Base-by-base conservation (phyloP, 129 eudicot genomes). In the Chrysanthemum seticuspe region DNA sequence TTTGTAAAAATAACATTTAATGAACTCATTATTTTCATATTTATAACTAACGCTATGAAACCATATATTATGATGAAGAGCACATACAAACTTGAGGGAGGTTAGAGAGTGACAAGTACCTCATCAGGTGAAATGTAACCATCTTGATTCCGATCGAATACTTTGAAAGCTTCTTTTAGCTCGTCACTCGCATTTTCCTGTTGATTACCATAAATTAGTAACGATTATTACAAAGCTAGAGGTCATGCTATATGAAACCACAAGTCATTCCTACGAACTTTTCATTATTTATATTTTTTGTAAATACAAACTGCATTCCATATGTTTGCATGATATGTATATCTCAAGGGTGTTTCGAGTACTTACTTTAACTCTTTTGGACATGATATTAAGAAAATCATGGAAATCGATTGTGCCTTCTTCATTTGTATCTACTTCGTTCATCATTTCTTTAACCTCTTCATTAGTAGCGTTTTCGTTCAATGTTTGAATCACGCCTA, bases 81-180 rank as follows among this genome's bases (percentile, higher is more conserved):
- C 36, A 4, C 6, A 4, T 5, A 36, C 8, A 36, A 36, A 36
- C 44, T 5, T 36, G 44, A 36, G 9, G 1, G 44, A 36, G 1
- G 8, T 5, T 40, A 40, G 47, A 40, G 47, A 6, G 2, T 1
- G 47, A 40, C 44, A 73, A 15, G 68, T 47, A 91, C 93, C 95
- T 91, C 97, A 34, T 76, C 76, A 0, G 92, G 85, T 52, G 97
- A 91, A 58, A 91, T 88, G 78, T 80, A 91, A 50, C 97, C 96
- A 80, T 91, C 95, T 81, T 86, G 97, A 70, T 91, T 92, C 27
- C 95, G 70, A 70, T 91, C 96, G 40, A 91, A 91, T 2, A 91
- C 97, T 72, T 86, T 86, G 74, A 91, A 91, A 10, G 97, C 97
- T 86, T 91, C 97, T 72, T 88, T 88, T 15, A 91, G 68, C 81